Conservation (phyloP, 768 basidiomycete genomes). For the Fomitopsis serialis region DNA sequence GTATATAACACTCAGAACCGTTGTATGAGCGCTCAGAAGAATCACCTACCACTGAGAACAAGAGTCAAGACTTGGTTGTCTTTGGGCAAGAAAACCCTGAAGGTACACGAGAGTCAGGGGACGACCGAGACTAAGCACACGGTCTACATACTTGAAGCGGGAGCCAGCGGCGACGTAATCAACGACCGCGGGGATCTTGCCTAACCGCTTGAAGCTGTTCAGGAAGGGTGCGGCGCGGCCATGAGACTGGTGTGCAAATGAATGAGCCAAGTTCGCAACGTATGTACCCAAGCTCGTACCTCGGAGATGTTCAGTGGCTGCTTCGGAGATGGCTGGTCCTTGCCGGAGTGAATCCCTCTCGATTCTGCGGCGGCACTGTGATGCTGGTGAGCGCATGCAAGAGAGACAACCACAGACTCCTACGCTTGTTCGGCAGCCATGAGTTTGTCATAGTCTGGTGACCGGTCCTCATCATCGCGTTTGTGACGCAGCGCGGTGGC, state of each 20-base stretch:
- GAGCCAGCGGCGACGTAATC: conserved; percentile 94
- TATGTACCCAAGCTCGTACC: conserved; percentile 35
- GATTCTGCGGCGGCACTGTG: conserved; percentile 69
- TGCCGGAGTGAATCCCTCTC: conserved; percentile 88
- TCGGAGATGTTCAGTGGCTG: conserved; percentile 90
- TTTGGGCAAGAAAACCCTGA: conserved; percentile 76
- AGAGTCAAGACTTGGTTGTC: conserved; percentile 93
- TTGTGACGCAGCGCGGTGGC: conserved; percentile 88
- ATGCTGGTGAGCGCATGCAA: conserved; percentile 6
- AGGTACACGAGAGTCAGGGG: too few relatives aligned
- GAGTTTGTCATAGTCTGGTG: conserved; percentile 93
- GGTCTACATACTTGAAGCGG: conserved; percentile 98
- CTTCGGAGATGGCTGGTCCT: conserved; percentile 76
- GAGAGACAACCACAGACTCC: conserved; percentile 11
- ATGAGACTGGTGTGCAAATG: conserved; percentile 5
- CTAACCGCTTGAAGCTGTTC: conserved; percentile 86
- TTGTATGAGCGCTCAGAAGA: background rate
- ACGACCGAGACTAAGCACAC: too few relatives aligned
- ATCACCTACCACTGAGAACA: conserved; percentile 69
- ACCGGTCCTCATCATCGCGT: conserved; percentile 92
- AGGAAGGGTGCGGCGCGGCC: conserved; percentile 86
- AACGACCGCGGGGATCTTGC: conserved; percentile 78
- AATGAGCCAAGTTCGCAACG: background rate
- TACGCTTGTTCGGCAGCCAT: conserved; percentile 92
- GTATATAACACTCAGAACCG: background rate